Conservation (phyloP, 208 protist genomes). For the Spongospora subterranea region DNA sequence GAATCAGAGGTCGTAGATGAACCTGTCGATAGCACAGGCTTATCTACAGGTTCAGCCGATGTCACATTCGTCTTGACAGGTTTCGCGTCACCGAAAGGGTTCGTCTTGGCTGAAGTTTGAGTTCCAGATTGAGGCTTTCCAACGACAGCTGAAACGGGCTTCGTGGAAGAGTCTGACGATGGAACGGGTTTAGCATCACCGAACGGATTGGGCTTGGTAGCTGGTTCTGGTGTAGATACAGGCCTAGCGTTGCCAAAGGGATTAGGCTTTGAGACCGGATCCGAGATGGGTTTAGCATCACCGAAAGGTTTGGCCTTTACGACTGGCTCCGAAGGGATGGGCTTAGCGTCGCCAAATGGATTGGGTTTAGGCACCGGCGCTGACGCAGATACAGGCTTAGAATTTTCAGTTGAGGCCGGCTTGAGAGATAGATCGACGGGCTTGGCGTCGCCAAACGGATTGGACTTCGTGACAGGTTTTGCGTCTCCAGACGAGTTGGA, state of each 20-base stretch:
- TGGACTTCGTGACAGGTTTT: background rate
- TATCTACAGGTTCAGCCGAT: background rate
- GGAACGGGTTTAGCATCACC: slow-evolving; percentile 33
- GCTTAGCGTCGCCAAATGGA: slow-evolving; percentile 22
- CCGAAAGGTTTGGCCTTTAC: slow-evolving; percentile 39
- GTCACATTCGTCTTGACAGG: background rate
- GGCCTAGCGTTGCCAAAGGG: too few relatives aligned
- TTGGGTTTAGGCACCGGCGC: background rate
- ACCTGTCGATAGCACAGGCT: slow-evolving; percentile 21
- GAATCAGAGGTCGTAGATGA: too few relatives aligned
- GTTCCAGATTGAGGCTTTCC: too few relatives aligned
- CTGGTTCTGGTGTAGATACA: too few relatives aligned
- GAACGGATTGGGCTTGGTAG: slow-evolving; percentile 21
- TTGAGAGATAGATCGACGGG: background rate
- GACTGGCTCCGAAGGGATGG: too few relatives aligned
- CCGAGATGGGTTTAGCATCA: slow-evolving; percentile 1
- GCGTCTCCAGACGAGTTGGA: background rate
- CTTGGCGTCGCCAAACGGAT: slow-evolving; percentile 22
- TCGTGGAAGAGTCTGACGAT: background rate
- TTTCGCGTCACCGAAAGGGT: slow-evolving; percentile 46
- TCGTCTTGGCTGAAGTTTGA: slow-evolving; percentile 7
- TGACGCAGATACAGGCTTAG: too few relatives aligned
- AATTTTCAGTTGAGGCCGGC: too few relatives aligned
- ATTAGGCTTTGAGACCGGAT: too few relatives aligned
- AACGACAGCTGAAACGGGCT: too few relatives aligned